Conservation (phyloP, 208 protist genomes). For the Trypanosomatidae sp. region DNA sequence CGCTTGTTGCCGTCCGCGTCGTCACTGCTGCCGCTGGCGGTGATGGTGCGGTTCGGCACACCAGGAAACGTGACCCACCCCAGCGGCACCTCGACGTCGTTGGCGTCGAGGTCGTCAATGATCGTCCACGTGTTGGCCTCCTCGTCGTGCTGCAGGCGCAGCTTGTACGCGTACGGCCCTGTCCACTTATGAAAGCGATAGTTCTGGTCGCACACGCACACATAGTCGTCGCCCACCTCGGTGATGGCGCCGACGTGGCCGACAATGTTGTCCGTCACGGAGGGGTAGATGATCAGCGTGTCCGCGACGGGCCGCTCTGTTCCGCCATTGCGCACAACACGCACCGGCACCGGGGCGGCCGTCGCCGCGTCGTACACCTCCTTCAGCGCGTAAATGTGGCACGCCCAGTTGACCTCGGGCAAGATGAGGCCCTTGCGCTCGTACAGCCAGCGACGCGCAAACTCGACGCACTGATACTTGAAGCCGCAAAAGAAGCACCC, state of each 20-base stretch:
- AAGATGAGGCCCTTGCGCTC: slow-evolving; percentile 68
- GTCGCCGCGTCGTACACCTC: slow-evolving; percentile 48
- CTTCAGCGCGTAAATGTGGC: slow-evolving; percentile 60
- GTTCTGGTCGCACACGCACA: slow-evolving; percentile 80
- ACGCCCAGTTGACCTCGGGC: slow-evolving; percentile 70
- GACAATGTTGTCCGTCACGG: slow-evolving; percentile 17
- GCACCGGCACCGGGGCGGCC: slow-evolving; percentile 24
- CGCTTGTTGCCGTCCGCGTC: no score
- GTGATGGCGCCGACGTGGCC: slow-evolving; percentile 78
- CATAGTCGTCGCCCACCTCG: slow-evolving; percentile 75
- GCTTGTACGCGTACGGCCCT: slow-evolving; percentile 28
- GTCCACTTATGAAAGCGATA: slow-evolving; percentile 76
- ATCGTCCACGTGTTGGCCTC: slow-evolving; percentile 49
- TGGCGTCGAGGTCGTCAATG: slow-evolving; percentile 35
- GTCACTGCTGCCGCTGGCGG: neutral
- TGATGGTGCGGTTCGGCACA: slow-evolving; percentile 31
- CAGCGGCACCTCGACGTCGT: slow-evolving; percentile 39
- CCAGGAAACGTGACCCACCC: slow-evolving; percentile 81
- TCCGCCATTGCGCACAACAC: slow-evolving; percentile 40
- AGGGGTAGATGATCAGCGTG: slow-evolving; percentile 67
- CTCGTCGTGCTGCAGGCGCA: slow-evolving; percentile 27
- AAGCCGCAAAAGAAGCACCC: slow-evolving; percentile 70
- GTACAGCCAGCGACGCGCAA: slow-evolving; percentile 75
- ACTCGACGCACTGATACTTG: slow-evolving; percentile 87
- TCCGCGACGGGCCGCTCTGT: slow-evolving; percentile 46